A percentile compares a stretch with the other conserved stretches of the same genome.
Evolutionary conservation across 495 filamentous ascomycete genomes (phyloP).

Genomic region (Tetracladium setigerum): DNA sequence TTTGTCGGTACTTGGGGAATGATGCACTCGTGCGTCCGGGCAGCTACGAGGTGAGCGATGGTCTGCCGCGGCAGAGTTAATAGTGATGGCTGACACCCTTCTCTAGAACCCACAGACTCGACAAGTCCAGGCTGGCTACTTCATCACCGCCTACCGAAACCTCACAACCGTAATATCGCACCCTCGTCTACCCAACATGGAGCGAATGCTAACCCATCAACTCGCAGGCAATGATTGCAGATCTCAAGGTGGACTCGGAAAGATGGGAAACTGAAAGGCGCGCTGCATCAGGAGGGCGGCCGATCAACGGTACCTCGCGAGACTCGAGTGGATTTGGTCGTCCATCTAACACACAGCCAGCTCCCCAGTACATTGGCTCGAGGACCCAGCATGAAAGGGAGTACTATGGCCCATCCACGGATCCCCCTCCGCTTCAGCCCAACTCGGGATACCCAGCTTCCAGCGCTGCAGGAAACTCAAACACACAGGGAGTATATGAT

Average conservation of each 20-base stretch:
- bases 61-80: neutral
- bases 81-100: neutral
- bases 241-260: slow-evolving; percentile 73
- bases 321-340: slow-evolving; percentile 43
- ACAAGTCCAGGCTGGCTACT: slow-evolving; percentile 68
- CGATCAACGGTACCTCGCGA: slow-evolving; percentile 50
- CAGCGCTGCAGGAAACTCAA: neutral
- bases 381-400: slow-evolving; percentile 42
- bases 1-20: slow-evolving; percentile 87
- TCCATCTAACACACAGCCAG: slow-evolving; percentile 50
- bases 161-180: slow-evolving; percentile 65
- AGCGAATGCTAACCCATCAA: slow-evolving; percentile 10
- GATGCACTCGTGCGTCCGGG: slow-evolving; percentile 86
- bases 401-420: slow-evolving; percentile 35
- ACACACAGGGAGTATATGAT: slow-evolving; percentile 19
- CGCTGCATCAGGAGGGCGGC: slow-evolving; percentile 36
- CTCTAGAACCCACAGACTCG: slow-evolving; percentile 13
- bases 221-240: slow-evolving; percentile 74
- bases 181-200: slow-evolving; percentile 1
- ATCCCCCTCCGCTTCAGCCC: slow-evolving; percentile 1
- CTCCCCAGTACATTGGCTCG: slow-evolving; percentile 38
- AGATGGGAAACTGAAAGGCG: slow-evolving; percentile 71
- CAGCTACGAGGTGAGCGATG: slow-evolving; percentile 63
- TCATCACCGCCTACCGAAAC: slow-evolving; percentile 81
- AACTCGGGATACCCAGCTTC: neutral